These are phyloP conservation scores for Rhynchospora breviuscula DNA, from an alignment of 176 grass and related monocot species.

Conservation along the genomic window DNA sequence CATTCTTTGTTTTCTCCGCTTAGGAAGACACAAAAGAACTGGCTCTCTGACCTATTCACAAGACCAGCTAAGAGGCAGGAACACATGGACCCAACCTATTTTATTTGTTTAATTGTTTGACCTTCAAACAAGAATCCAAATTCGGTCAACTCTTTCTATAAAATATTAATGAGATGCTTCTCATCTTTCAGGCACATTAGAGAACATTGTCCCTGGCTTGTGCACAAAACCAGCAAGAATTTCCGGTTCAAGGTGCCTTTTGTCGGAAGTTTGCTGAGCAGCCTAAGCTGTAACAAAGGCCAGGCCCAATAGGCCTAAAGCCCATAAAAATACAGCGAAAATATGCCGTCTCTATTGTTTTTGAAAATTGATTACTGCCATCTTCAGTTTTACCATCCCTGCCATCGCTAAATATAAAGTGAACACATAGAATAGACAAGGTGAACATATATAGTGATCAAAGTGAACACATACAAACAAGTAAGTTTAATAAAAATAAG, in stretches of 20 bases:
- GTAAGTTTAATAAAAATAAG: no score
- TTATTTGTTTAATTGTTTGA: slow-evolving; percentile 1
- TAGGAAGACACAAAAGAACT: not conserved
- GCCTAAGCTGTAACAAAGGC: not conserved
- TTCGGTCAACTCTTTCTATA: not conserved
- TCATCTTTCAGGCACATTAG: not conserved
- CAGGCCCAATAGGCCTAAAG: not conserved
- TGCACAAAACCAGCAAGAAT: slow-evolving; percentile 12
- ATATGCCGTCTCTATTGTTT: not conserved
- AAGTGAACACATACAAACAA: no score
- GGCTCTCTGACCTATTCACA: not conserved
- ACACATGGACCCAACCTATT: not conserved
- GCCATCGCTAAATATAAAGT: no score
- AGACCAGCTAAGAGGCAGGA: not conserved
- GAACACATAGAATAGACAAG: no score
- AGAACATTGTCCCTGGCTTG: not conserved
- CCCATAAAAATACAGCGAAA: not conserved
- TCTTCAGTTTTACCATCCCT: no score
- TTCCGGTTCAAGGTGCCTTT: not conserved
- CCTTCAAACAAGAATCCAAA: not conserved
- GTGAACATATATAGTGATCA: no score
- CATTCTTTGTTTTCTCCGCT: slow-evolving; percentile 2
- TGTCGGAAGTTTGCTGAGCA: slow-evolving; percentile 5
- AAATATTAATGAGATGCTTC: not conserved
- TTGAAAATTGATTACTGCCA: no score